Percentiles rank a stretch among this genome's conserved stretches.
phyloP scores from a whole-genome alignment of 2,329 filamentous ascomycete species.

The Claviceps sp. region DNA sequence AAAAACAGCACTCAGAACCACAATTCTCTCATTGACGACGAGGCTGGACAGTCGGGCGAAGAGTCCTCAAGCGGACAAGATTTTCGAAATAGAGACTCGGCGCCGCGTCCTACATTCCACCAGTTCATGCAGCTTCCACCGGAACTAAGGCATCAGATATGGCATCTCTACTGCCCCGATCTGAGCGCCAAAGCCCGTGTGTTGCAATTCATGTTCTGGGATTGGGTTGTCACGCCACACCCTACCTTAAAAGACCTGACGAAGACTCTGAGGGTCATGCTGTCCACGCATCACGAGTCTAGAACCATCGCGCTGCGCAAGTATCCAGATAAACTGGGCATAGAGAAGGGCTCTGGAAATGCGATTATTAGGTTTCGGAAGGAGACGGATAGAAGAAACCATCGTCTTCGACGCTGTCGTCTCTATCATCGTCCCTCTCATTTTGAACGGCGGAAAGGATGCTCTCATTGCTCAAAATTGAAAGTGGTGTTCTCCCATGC shows the following conservation, averaged over 20 bases:
- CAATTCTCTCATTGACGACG: constrained; percentile 5
- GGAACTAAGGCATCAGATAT: constrained; percentile 21
- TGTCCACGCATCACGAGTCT: constrained; percentile 23
- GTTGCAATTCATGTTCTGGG: constrained; percentile 8
- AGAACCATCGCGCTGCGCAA: constrained; percentile 18
- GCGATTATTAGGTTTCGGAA: constrained; percentile 18
- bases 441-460: too few species aligned
- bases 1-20: background rate
- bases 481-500: too few species aligned
- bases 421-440: too few species aligned
- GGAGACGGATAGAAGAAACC: constrained; percentile 12
- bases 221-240: constrained; percentile 11
- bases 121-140: constrained; percentile 16
- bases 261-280: constrained; percentile 14
- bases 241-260: constrained; percentile 16
- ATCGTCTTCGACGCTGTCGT: too few species aligned
- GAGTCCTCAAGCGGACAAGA: background rate
- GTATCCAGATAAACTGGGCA: constrained; percentile 19
- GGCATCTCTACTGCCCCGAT: constrained; percentile 20
- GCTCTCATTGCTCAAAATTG: too few species aligned
- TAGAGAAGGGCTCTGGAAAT: constrained; percentile 13
- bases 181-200: constrained; percentile 12
- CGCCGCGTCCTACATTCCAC: constrained; percentile 9
- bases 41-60: constrained; percentile 6
- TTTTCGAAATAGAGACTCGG: background rate